These are phyloP conservation scores for Suhomyces yuchorum DNA, from an alignment of 1,139 yeast genomes.

Conservation along the genomic window DNA sequence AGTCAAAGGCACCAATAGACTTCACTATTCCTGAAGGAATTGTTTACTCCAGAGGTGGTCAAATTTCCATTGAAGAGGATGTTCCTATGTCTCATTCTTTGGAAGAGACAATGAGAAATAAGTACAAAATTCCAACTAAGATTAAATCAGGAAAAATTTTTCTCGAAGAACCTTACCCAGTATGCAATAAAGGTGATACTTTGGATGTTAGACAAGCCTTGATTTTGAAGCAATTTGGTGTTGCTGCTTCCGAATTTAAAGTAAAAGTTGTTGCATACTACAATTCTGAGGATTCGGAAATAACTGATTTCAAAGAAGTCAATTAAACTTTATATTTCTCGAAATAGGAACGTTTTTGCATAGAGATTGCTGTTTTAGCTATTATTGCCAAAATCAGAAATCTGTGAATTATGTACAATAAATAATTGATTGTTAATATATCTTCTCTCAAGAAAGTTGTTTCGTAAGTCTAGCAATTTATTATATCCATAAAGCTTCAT, in stretches of 20 bases:
- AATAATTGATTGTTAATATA: background rate
- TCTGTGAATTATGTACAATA: slow-evolving; percentile 12
- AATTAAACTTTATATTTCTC: background rate
- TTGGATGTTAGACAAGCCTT: slow-evolving; percentile 91
- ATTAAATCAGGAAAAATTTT: slow-evolving; percentile 86
- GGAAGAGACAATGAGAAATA: slow-evolving; percentile 88
- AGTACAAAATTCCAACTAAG: slow-evolving; percentile 87
- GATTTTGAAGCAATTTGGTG: slow-evolving; percentile 90
- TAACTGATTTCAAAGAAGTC: slow-evolving; percentile 25
- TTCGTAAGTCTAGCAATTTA: background rate
- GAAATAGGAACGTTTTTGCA: slow-evolving; percentile 4
- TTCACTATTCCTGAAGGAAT: slow-evolving; percentile 88
- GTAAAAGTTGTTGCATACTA: slow-evolving; percentile 78
- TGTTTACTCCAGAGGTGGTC: slow-evolving; percentile 94
- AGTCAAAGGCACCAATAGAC: slow-evolving; percentile 77
- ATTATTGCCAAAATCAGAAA: background rate
- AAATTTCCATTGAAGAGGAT: slow-evolving; percentile 84
- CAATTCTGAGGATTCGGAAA: slow-evolving; percentile 52
- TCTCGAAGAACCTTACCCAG: slow-evolving; percentile 72
- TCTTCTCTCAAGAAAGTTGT: background rate
- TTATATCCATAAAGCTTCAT: background rate
- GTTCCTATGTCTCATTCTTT: slow-evolving; percentile 95
- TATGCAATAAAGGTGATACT: slow-evolving; percentile 76
- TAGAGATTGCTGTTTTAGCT: background rate
- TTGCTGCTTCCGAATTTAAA: slow-evolving; percentile 89